A percentile compares a stretch with the other conserved stretches of the same genome.
Evolutionary conservation across 176 grass and related monocot species (phyloP).

Genomic region (Phyllostachys edulis): DNA sequence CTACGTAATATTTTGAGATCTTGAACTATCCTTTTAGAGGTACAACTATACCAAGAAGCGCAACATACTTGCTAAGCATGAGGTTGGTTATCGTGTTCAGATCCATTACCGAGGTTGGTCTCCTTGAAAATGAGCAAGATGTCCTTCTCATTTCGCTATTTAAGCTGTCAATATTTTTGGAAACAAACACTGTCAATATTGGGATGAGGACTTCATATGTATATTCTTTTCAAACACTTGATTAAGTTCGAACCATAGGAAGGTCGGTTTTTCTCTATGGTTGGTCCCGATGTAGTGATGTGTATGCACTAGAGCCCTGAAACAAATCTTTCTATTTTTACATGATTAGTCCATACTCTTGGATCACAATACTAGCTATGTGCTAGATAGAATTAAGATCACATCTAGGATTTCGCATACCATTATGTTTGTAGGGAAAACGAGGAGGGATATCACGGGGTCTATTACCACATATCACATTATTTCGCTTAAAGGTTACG

Average conservation of each 20-base stretch:
- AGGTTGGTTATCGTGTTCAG: no score
- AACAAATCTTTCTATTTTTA: not conserved
- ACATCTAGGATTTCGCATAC: not conserved
- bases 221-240: not conserved
- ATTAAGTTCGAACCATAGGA: not conserved
- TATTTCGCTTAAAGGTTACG: not conserved
- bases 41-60: no score
- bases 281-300: not conserved
- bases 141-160: not conserved
- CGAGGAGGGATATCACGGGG: not conserved
- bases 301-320: not conserved
- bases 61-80: no score
- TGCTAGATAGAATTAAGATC: not conserved
- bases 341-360: not conserved
- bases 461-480: not conserved
- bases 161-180: not conserved
- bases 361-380: not conserved
- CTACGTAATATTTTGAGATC: no score
- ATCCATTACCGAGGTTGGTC: no score
- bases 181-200: not conserved
- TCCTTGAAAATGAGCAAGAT: not conserved
- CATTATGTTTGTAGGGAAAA: not conserved
- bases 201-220: not conserved
- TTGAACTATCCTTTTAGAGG: no score
- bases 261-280: not conserved